A percentile compares a stretch with the other conserved stretches of the same genome.
Conservation (phyloP, 2,329 filamentous ascomycete genomes). For the Colletotrichum chrysophilum region DNA sequence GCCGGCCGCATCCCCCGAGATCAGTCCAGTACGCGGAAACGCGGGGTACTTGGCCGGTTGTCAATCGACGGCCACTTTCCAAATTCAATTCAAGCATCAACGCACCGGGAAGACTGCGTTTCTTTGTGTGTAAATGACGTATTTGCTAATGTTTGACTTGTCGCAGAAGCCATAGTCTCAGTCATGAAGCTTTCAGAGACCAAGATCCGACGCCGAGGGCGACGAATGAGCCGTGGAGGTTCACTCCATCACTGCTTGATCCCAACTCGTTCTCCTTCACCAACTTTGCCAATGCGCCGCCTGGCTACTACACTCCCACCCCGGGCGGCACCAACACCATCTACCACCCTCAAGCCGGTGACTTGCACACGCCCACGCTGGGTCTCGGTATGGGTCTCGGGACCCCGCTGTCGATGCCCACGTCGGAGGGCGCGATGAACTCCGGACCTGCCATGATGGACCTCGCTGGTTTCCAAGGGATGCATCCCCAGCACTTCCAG, state of each 20-base stretch:
- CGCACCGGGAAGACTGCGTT: not conserved
- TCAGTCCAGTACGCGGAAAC: slow-evolving; percentile 9
- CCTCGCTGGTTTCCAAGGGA: slow-evolving; percentile 66
- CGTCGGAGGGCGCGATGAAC: slow-evolving; percentile 69
- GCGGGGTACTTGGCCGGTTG: not conserved
- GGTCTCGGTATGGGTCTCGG: slow-evolving; percentile 77
- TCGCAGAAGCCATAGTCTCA: slow-evolving; percentile 49
- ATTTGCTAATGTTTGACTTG: slow-evolving; percentile 16
- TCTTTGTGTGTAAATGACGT: not conserved
- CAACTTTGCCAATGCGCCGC: slow-evolving; percentile 78
- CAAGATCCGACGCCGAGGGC: slow-evolving; percentile 84
- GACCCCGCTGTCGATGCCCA: slow-evolving; percentile 81
- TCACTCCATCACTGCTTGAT: slow-evolving; percentile 89
- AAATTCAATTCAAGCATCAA: not conserved
- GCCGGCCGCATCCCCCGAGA: not conserved
- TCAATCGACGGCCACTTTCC: not conserved
- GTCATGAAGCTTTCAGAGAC: slow-evolving; percentile 61
- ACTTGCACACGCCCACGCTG: slow-evolving; percentile 83
- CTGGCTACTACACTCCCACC: slow-evolving; percentile 88
- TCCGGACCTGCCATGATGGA: slow-evolving; percentile 64
- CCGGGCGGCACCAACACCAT: slow-evolving; percentile 80
- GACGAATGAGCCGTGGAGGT: slow-evolving; percentile 81
- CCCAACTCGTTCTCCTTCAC: slow-evolving; percentile 83
- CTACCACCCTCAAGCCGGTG: slow-evolving; percentile 83
- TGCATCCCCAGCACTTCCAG: slow-evolving; percentile 64